These are phyloP conservation scores for Cantharellus anzutake DNA, from an alignment of 768 basidiomycete genomes.

Conservation along the genomic window DNA sequence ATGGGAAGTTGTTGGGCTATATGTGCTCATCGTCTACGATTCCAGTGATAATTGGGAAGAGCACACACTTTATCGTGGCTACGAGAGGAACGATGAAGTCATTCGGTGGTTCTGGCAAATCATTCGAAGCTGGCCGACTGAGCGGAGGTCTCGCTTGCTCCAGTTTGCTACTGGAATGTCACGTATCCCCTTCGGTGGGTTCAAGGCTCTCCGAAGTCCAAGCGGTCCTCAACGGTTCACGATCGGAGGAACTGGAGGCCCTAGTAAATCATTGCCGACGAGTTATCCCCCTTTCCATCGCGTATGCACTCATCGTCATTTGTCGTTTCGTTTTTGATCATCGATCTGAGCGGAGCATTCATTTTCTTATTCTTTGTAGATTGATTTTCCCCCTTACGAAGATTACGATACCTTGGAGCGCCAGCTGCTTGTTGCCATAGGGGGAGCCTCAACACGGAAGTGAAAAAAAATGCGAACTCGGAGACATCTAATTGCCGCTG, in stretches of 20 bases:
- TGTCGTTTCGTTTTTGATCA: too few species aligned
- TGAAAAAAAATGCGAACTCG: too few species aligned
- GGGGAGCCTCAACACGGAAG: too few species aligned
- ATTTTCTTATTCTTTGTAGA: slow-evolving; percentile 19
- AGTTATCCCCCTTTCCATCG: too few species aligned
- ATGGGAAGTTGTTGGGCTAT: not conserved
- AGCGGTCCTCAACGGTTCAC: slow-evolving; percentile 95
- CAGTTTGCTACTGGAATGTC: not conserved
- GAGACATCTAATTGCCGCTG: too few species aligned
- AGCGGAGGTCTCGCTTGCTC: not conserved
- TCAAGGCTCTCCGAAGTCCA: slow-evolving; percentile 95
- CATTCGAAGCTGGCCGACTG: not conserved
- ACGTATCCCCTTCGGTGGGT: slow-evolving; percentile 69
- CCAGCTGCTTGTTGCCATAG: slow-evolving; percentile 30
- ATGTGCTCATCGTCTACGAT: not conserved
- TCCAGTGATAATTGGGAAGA: slow-evolving; percentile 94
- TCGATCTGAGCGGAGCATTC: not conserved
- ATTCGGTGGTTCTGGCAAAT: not conserved
- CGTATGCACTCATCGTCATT: too few species aligned
- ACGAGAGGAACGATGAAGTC: not conserved
- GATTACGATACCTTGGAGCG: slow-evolving; percentile 89
- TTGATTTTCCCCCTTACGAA: slow-evolving; percentile 95
- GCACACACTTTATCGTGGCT: not conserved
- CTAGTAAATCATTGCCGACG: too few species aligned
- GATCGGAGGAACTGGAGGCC: slow-evolving; percentile 22